Percentiles rank a stretch among this genome's conserved stretches.
phyloP scores from a whole-genome alignment of 2,329 filamentous ascomycete genomes.

The Fusarium sp. region DNA sequence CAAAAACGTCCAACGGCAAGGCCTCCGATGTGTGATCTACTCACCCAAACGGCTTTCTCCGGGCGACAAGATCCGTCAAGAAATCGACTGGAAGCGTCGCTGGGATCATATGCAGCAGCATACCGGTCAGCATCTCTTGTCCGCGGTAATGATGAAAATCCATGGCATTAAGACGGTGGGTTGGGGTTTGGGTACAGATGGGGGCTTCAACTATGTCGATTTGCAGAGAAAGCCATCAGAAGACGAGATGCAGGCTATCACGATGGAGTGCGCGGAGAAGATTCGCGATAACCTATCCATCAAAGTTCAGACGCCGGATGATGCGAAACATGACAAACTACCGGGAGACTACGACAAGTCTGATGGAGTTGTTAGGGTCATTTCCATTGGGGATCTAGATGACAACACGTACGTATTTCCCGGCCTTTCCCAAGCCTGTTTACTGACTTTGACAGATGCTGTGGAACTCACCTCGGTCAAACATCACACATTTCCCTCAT shows the following conservation, averaged over 20 bases:
- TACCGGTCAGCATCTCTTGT: conserved; percentile 50
- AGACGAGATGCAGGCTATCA: conserved; percentile 44
- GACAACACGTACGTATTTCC: conserved; percentile 43
- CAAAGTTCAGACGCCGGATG: conserved; percentile 42
- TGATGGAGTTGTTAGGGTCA: conserved; percentile 47
- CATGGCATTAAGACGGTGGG: conserved; percentile 46
- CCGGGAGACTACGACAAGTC: conserved; percentile 49
- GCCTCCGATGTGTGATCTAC: conserved; percentile 44
- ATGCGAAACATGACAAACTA: conserved; percentile 41
- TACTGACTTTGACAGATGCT: conserved; percentile 40
- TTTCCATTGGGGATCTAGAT: conserved; percentile 48
- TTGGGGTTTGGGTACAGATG: conserved; percentile 49
- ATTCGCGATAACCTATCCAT: conserved; percentile 45
- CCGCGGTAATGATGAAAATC: conserved; percentile 47
- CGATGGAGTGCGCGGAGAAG: conserved; percentile 43
- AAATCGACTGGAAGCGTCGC: conserved; percentile 47
- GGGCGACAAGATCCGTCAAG: conserved; percentile 42
- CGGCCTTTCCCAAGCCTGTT: rapidly evolving
- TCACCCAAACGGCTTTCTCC: conserved; percentile 34
- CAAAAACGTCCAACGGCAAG: conserved; percentile 45
- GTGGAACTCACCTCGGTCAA: conserved; percentile 49
- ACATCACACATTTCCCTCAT: conserved; percentile 50
- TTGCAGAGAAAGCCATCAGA: conserved; percentile 45
- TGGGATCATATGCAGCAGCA: conserved; percentile 53
- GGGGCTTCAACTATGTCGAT: conserved; percentile 50